Percentiles rank a stretch among this genome's conserved stretches.
Evolutionary conservation across 352 stramenopile genomes (phyloP).

Genomic region (Phytophthora capsici): DNA sequence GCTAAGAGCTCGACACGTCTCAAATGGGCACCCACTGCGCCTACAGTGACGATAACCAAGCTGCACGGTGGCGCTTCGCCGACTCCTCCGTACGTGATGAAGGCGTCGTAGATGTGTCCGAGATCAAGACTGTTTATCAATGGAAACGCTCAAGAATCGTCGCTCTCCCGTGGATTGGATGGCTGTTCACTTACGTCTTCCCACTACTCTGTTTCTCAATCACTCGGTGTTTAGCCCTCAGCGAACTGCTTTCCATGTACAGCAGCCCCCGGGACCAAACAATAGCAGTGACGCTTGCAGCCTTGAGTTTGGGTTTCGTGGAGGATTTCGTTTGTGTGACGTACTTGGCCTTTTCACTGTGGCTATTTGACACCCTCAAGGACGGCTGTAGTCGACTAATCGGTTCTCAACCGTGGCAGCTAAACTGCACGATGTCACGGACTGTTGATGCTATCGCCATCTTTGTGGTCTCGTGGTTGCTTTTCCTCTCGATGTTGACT

Average conservation of each 20-base stretch:
- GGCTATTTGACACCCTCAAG: constrained; percentile 21
- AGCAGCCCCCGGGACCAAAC: constrained; percentile 7
- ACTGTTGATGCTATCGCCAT: constrained; percentile 1
- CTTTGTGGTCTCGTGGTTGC: constrained; percentile 22
- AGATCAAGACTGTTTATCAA: constrained; percentile 6
- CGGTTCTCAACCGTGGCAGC: neutral
- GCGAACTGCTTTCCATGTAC: constrained; percentile 21
- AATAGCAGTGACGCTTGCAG: constrained; percentile 7
- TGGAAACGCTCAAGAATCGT: neutral
- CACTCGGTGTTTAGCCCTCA: constrained; percentile 15
- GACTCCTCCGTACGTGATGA: neutral
- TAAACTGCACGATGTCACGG: neutral
- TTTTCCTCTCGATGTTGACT: constrained; percentile 32
- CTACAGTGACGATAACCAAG: neutral
- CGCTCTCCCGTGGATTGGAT: constrained; percentile 12
- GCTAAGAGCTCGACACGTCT: neutral
- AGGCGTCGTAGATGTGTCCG: neutral
- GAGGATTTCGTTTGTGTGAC: constrained; percentile 39
- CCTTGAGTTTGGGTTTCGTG: constrained; percentile 21
- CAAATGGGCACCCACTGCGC: neutral
- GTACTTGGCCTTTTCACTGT: constrained; percentile 28
- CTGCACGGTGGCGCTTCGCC: constrained; percentile 6
- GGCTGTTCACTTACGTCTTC: constrained; percentile 23
- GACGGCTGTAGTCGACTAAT: neutral
- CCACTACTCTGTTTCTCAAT: constrained; percentile 21